Base-by-base conservation (phyloP, 805 yeast genomes). In the Debaryomyces hansenii region DNA sequence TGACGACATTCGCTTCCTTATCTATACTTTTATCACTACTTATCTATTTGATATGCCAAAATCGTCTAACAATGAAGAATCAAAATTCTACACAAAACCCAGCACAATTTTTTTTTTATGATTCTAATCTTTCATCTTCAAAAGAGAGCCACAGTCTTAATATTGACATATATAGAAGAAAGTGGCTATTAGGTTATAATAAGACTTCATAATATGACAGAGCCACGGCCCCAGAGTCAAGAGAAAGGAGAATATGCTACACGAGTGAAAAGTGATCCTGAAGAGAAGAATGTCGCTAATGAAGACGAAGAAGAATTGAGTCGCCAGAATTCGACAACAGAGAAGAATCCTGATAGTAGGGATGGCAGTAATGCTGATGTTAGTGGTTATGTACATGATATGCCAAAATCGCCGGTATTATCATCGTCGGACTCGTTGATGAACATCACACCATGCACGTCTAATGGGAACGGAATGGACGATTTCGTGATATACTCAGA, bases 401-500 rank as follows among this genome's bases (percentile, higher is more conserved):
- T 45, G 18, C 61, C 66, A 11, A 48, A 48, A 35, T 60, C 60
- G 49, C 64, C 64, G 8, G 47, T 46, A 2, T 32, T 59, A 28
- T 54, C 63, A 3, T 50, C 61, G 2, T 20, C 50, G 10, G 60
- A 56, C 20, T 54, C 62, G n/a, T 47, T 56, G 35, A 48, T 58
- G 53, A 51, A 50, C 39, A 45, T 63, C 11, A 57, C 64, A 2
- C 66, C 66, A 1, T 51, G 49, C 32, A 50, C 44, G 20, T 51
- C 57, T n/a, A 47, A 51, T 28, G 35, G 29, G 21, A 47, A 41
- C 41, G 47, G 37, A 20, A 34, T 47, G 41, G 70, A 67, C 42
- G 74, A 68, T 20, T 58, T 51, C 34, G 70, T 59, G n/a, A 53
- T 69, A 10, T 67, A 57, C 46, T 64, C 70, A 0, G 74, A 69